These are phyloP conservation scores for Agaricales sp. DNA, from an alignment of 1,284 basidiomycete species.

Conservation along the genomic window DNA sequence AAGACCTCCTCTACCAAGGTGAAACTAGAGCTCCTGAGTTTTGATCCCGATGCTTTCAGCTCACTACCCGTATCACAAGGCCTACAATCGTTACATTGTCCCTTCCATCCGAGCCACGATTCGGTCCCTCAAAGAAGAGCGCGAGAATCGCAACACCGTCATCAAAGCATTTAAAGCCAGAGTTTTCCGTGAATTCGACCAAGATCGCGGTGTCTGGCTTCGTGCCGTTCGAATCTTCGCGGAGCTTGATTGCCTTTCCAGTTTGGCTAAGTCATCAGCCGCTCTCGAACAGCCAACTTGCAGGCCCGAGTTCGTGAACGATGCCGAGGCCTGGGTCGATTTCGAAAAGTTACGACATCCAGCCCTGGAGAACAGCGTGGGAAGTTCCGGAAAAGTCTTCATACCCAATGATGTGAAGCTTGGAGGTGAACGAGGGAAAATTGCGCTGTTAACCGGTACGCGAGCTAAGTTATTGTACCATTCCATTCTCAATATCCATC, in stretches of 20 bases:
- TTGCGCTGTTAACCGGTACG: constrained; percentile 83
- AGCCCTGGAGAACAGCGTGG: constrained; percentile 45
- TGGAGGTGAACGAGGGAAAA: constrained; percentile 69
- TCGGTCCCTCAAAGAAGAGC: constrained; percentile 81
- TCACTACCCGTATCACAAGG: constrained; percentile 29
- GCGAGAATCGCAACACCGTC: constrained; percentile 73
- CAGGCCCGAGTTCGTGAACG: constrained; percentile 77
- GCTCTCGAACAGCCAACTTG: constrained; percentile 91
- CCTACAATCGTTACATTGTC: constrained; percentile 66
- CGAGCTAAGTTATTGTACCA: constrained; percentile 9
- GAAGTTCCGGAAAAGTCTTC: constrained; percentile 52
- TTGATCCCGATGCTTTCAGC: constrained; percentile 1
- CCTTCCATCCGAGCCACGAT: constrained; percentile 64
- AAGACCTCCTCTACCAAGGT: constrained; percentile 81
- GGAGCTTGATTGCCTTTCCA: constrained; percentile 90
- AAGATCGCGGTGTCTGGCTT: constrained; percentile 73
- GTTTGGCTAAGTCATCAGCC: constrained; percentile 81
- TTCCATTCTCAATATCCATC: constrained; percentile 6
- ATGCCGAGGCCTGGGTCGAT: constrained; percentile 64
- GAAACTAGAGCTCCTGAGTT: constrained; percentile 1
- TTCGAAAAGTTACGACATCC: constrained; percentile 86
- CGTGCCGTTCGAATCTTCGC: constrained; percentile 71
- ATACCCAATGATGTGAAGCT: constrained; percentile 93
- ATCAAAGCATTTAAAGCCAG: constrained; percentile 77
- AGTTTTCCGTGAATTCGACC: constrained; percentile 81